Conservation (phyloP, 805 yeast species). For the Kodamaea laetipori region DNA sequence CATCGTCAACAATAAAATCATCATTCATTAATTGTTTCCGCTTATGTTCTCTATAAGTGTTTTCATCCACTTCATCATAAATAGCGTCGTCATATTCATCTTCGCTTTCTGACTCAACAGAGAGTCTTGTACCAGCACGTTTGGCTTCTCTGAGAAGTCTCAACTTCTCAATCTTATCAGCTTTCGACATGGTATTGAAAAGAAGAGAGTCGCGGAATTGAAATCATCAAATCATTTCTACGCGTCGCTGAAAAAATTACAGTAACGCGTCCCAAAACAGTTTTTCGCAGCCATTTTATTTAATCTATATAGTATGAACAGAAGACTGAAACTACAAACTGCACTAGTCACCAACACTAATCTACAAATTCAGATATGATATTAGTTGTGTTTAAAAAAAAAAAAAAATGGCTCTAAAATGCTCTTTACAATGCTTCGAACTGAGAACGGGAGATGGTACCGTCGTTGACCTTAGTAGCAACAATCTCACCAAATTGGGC, state of each 20-base stretch:
- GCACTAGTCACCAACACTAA: too few species aligned
- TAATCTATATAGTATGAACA: too few species aligned
- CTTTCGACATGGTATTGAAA: slow-evolving; percentile 28
- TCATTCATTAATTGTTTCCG: slow-evolving; percentile 81
- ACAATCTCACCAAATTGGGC: slow-evolving; percentile 21
- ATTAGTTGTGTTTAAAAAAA: too few species aligned
- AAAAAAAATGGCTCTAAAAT: too few species aligned
- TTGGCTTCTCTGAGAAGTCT: slow-evolving; percentile 67
- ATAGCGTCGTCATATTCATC: slow-evolving; percentile 47
- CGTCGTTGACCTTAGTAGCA: slow-evolving; percentile 21
- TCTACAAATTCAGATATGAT: too few species aligned
- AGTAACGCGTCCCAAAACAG: slow-evolving; percentile 11
- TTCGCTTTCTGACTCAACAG: slow-evolving; percentile 41
- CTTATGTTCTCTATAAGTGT: slow-evolving; percentile 70
- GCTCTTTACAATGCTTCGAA: background rate
- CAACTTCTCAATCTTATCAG: slow-evolving; percentile 48
- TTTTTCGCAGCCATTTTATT: slow-evolving; percentile 3
- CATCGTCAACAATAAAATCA: slow-evolving; percentile 92
- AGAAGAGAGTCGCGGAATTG: background rate
- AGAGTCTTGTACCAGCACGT: slow-evolving; percentile 53
- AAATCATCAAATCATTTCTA: background rate
- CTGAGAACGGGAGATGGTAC: slow-evolving; percentile 19
- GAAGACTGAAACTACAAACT: too few species aligned
- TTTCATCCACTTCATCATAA: slow-evolving; percentile 88
- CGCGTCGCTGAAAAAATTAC: slow-evolving; percentile 4